Conservation (phyloP, 78 protist species). For the Dictyostelium brefeldianum region DNA sequence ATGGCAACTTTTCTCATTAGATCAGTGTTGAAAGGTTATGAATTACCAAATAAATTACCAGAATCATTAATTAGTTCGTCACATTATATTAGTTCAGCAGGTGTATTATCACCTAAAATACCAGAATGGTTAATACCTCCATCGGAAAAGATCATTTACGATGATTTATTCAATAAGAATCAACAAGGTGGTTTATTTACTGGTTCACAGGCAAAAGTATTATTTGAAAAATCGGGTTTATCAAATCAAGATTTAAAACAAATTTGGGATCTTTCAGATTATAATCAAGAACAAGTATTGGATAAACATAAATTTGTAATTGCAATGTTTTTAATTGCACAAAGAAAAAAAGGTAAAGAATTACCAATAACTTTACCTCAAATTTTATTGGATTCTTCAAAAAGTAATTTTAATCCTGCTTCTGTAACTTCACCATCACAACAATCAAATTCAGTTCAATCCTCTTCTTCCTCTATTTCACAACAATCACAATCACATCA, state of each 20-base stretch:
- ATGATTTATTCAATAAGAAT: conserved; percentile 60
- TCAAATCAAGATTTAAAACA: conserved; percentile 33
- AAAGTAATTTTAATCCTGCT: conserved; percentile 14
- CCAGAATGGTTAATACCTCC: conserved; percentile 81
- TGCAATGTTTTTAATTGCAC: conserved; percentile 65
- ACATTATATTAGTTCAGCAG: conserved; percentile 31
- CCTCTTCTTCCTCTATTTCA: not conserved
- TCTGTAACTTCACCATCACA: not conserved
- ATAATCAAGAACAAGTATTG: conserved; percentile 38
- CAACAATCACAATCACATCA: not conserved
- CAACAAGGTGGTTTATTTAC: conserved; percentile 40
- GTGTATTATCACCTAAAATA: conserved; percentile 67
- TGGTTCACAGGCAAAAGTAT: conserved; percentile 55
- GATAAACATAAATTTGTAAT: conserved; percentile 75
- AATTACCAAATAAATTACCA: conserved; percentile 49
- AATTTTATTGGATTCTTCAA: conserved; percentile 50
- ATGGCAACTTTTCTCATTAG: conserved; percentile 67
- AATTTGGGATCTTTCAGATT: conserved; percentile 70
- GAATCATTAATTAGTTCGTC: conserved; percentile 37
- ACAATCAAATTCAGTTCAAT: not conserved
- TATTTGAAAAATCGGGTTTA: conserved; percentile 63
- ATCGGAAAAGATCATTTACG: conserved; percentile 51
- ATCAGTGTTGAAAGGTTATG: conserved; percentile 54
- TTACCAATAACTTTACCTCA: conserved; percentile 28
- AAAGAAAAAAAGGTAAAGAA: conserved; percentile 66